Conservation (phyloP, 768 basidiomycete species). For the Dictyophora rubrovolvata region DNA sequence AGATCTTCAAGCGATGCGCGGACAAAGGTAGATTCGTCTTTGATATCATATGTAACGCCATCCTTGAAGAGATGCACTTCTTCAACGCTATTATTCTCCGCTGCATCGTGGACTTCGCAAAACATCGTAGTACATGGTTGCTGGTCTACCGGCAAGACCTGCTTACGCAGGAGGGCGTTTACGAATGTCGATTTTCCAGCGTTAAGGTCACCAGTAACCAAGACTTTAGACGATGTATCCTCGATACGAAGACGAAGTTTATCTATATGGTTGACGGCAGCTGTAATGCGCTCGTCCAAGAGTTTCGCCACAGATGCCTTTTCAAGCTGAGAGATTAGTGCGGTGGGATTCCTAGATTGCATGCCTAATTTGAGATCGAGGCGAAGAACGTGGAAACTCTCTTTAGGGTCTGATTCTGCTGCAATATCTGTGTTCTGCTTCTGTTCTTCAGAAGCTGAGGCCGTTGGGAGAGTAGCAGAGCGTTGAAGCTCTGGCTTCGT, state of each 20-base stretch:
- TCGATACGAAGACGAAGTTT: conserved; percentile 79
- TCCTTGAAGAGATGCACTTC: conserved; percentile 79
- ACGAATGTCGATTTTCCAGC: conserved; percentile 98
- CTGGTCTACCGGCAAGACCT: conserved; percentile 95
- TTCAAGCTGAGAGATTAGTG: conserved; percentile 84
- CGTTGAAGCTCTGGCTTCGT: conserved; percentile 45
- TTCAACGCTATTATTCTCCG: conserved; percentile 69
- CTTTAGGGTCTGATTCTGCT: conserved; percentile 22
- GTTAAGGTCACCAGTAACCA: conserved; percentile 97
- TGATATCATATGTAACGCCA: conserved; percentile 52
- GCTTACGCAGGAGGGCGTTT: conserved; percentile 82
- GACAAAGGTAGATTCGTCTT: conserved; percentile 69
- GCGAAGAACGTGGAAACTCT: conserved; percentile 80
- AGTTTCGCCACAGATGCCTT: conserved; percentile 88
- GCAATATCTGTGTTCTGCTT: conserved; percentile 18
- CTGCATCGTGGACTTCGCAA: conserved; percentile 89
- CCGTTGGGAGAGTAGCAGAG: conserved; percentile 38
- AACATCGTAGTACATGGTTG: conserved; percentile 97
- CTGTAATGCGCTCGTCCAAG: conserved; percentile 71
- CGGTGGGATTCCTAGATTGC: conserved; percentile 46
- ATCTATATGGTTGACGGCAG: conserved; percentile 68
- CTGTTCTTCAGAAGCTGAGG: conserved; percentile 31
- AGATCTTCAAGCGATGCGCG: conserved; percentile 57
- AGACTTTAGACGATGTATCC: conserved; percentile 89
- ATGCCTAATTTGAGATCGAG: conserved; percentile 89